Evolutionary conservation across 192 early-diverging fungal species (phyloP).

Genomic region (Podila horticola): DNA sequence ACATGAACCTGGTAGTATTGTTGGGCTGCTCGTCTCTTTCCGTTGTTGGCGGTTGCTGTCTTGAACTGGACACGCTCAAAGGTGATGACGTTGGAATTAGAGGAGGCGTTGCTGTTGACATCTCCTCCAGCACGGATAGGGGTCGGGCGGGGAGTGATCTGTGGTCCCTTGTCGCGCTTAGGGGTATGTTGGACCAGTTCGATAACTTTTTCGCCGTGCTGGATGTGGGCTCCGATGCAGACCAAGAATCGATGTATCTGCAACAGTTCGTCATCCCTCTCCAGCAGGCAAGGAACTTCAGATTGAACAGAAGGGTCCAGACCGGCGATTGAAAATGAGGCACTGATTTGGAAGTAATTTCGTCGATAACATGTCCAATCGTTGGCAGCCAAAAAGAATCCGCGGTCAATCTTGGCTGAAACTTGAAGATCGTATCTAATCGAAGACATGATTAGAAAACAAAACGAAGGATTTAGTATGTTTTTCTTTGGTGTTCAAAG

Average conservation of each 20-base stretch:
- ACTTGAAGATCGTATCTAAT: slow-evolving; percentile 67
- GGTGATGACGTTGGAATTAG: slow-evolving; percentile 67
- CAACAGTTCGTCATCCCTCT: slow-evolving; percentile 61
- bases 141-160: slow-evolving; percentile 73
- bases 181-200: slow-evolving; percentile 90
- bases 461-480: slow-evolving; percentile 2
- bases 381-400: slow-evolving; percentile 88
- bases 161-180: slow-evolving; percentile 95
- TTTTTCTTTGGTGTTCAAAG: neutral
- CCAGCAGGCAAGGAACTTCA: slow-evolving; percentile 73
- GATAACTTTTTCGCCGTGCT: slow-evolving; percentile 77
- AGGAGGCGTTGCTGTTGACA: slow-evolving; percentile 46
- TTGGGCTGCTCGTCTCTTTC: slow-evolving; percentile 91
- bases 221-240: slow-evolving; percentile 80
- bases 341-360: slow-evolving; percentile 92
- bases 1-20: slow-evolving; percentile 92
- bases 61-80: slow-evolving; percentile 98
- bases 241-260: slow-evolving; percentile 77
- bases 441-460: neutral
- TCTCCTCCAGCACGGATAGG: slow-evolving; percentile 70
- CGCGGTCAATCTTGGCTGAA: slow-evolving; percentile 88
- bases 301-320: slow-evolving; percentile 52
- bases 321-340: slow-evolving; percentile 67
- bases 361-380: slow-evolving; percentile 97
- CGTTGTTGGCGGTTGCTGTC: slow-evolving; percentile 95